Evolutionary conservation across 2,329 filamentous ascomycete species (phyloP), one percentile per base, ranked within the genome.

Genomic region (Rutstroemia sydowiana): DNA sequence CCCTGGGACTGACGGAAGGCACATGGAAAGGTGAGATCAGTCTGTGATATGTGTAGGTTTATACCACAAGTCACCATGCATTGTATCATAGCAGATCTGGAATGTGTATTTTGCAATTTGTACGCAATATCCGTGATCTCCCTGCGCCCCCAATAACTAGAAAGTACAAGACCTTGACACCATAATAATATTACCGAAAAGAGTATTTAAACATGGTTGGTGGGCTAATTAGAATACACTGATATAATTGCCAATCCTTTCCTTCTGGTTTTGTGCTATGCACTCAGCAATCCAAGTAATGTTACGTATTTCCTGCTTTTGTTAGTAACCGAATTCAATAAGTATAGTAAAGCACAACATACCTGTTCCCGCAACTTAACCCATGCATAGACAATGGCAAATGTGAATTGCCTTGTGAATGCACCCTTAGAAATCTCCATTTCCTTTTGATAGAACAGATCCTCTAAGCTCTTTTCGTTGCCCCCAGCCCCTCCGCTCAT

Each of bases 271-370:
- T 73, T 98, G 93, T 51, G 93, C 93, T 79, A 98, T 98, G 74
- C 93, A 98, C 72, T 98, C 93, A 20, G 93, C 87, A 70, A 98
- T 98, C 93, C 93, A 98, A 47, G 93, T 97, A 66, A 98, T 95
- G 72, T 98, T 98, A 60, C 93, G 87, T 64, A 97, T 96, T 86
- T 98, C 93, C 91, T 97, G 57, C 18, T 3, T 18, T 37, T 23
- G 64, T 76, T 64, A 73, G 67, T 50, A 48, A 36, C 50, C 37
- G 26, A 20, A 23, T 6, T n/a, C 16, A n/a, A 3, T 11, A 26
- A n/a, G 43, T 16, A 31, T 37, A 14, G 4, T 32, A 13, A n/a
- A n/a, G n/a, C 18, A 18, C 45, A 36, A 68, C 84, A 69, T 72
- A 95, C 92, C 83, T 98, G 93, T 72, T 98, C 93, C 69, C 91